phyloP scores from a whole-genome alignment of 2,329 filamentous ascomycete genomes.

The Emergomyces orientalis region DNA sequence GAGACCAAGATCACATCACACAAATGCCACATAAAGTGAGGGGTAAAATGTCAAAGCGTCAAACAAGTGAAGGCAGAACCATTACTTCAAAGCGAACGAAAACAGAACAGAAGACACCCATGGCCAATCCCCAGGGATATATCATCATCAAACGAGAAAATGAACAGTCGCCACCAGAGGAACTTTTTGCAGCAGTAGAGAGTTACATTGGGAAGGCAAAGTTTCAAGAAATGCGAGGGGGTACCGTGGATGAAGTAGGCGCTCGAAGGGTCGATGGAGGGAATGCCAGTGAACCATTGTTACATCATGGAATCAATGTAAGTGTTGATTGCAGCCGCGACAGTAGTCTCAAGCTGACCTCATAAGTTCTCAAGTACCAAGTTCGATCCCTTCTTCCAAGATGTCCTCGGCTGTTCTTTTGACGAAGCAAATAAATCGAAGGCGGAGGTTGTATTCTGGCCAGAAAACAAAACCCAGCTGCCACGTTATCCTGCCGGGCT shows the following conservation, averaged over 20 bases:
- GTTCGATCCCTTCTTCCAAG: no score
- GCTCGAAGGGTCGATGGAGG: neutral
- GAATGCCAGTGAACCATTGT: neutral
- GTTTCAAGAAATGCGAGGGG: no score
- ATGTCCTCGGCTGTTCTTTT: no score
- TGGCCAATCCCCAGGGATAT: neutral
- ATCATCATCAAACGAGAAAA: neutral
- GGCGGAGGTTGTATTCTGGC: neutral
- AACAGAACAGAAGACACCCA: neutral
- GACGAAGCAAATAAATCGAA: neutral
- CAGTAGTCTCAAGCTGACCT: no score
- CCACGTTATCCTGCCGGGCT: neutral
- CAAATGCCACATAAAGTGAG: no score
- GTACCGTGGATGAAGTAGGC: neutral
- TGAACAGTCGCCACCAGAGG: no score
- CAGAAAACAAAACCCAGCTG: neutral
- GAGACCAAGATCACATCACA: neutral
- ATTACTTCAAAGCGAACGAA: neutral
- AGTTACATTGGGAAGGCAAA: no score
- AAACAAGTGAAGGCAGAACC: no score
- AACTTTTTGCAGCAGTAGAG: no score
- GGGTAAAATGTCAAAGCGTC: no score
- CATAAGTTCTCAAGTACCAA: no score
- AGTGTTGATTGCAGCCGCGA: no score
- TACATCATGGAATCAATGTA: neutral